Percentiles rank a stretch among this genome's conserved stretches.
Evolutionary conservation across 345 rosid genomes (phyloP).

Genomic region (Sapria himalayana): DNA sequence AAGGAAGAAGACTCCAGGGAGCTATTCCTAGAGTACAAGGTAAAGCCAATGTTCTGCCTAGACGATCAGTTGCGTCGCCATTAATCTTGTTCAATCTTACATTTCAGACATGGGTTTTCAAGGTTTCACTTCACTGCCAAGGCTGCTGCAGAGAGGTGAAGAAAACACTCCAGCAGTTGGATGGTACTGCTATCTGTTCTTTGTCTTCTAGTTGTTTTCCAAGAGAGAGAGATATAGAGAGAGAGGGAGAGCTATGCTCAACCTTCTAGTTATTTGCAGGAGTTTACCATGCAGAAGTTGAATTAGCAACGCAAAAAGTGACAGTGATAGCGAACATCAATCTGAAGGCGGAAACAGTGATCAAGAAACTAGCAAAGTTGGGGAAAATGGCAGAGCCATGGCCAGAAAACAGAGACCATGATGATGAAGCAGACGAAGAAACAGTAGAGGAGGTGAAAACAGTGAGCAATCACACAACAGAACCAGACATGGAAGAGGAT

Average conservation of each 20-base stretch:
- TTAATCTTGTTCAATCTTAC: not conserved
- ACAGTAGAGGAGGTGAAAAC: slow-evolving; percentile 12
- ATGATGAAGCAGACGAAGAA: slow-evolving; percentile 13
- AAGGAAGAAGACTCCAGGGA: too few species aligned
- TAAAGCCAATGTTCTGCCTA: too few species aligned
- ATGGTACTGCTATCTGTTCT: slow-evolving; percentile 16
- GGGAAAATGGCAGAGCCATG: slow-evolving; percentile 45
- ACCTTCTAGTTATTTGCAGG: slow-evolving; percentile 31
- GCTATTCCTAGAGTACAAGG: too few species aligned
- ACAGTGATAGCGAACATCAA: slow-evolving; percentile 40
- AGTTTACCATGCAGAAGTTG: slow-evolving; percentile 35
- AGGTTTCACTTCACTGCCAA: slow-evolving; percentile 47
- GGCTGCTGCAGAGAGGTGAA: slow-evolving; percentile 64
- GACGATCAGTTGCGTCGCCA: too few species aligned
- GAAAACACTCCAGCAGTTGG: slow-evolving; percentile 40
- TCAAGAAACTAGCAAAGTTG: slow-evolving; percentile 31
- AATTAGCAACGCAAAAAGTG: slow-evolving; percentile 43
- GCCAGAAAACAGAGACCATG: slow-evolving; percentile 21
- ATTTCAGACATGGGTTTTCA: slow-evolving; percentile 44
- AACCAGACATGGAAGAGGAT: slow-evolving; percentile 7
- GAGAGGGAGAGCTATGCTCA: too few species aligned
- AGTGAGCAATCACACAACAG: slow-evolving; percentile 11
- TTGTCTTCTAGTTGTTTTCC: too few species aligned
- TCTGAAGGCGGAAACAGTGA: slow-evolving; percentile 22
- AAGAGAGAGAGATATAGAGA: too few species aligned